phyloP scores from a whole-genome alignment of 1,284 basidiomycete genomes.

The Xerocomus nothofagi region DNA sequence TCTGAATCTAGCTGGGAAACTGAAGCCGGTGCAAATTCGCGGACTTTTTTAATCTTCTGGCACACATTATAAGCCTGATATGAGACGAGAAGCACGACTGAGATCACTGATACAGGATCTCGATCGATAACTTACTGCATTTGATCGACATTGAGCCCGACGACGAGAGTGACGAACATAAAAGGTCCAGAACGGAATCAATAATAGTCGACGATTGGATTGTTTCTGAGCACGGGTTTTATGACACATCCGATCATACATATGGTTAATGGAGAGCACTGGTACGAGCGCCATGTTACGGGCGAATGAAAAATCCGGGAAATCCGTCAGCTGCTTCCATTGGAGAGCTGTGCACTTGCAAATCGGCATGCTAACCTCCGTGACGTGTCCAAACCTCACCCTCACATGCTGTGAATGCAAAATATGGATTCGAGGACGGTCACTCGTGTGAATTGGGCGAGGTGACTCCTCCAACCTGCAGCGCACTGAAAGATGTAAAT shows the following conservation, averaged over 20 bases:
- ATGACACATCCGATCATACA: not conserved
- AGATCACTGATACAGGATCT: not conserved
- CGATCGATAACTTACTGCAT: constrained; percentile 2
- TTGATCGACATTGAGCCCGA: not conserved
- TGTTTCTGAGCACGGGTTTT: not conserved
- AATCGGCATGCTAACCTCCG: too few species aligned
- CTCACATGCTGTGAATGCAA: too few species aligned
- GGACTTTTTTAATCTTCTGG: constrained; percentile 2
- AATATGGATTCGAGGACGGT: too few species aligned
- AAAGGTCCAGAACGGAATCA: not conserved
- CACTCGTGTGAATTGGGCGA: too few species aligned
- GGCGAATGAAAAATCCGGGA: not conserved
- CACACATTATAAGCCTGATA: too few species aligned
- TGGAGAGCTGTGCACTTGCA: too few species aligned
- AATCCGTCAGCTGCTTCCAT: too few species aligned
- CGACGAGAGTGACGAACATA: too few species aligned
- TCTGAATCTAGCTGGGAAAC: not conserved
- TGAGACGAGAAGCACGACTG: not conserved
- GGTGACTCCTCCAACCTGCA: too few species aligned
- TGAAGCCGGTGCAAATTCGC: not conserved
- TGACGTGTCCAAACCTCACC: too few species aligned
- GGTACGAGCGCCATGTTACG: not conserved
- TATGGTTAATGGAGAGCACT: not conserved
- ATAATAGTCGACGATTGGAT: not conserved
- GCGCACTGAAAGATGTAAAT: too few species aligned